Evolutionary conservation across 345 rosid species (phyloP), one percentile per base, ranked within the genome.

Genomic region (Salix viminalis): DNA sequence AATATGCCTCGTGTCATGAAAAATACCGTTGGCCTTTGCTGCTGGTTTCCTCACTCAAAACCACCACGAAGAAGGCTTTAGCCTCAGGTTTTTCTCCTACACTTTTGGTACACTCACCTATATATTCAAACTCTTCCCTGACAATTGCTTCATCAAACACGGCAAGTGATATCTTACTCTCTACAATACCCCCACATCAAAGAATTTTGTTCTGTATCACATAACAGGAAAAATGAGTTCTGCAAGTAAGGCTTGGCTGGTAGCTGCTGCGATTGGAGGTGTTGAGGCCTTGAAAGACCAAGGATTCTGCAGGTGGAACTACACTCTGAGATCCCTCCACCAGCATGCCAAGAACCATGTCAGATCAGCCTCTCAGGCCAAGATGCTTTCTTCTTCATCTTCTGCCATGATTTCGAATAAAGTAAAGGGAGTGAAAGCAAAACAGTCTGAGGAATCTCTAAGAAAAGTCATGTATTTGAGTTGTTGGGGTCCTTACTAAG

Each of bases 221-320:
- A 34, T 3, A 2, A 21, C 18, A 14, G 7, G 18, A 5, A n/a
- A 66, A 61, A 84, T 84, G 88, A 80, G 71, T 62, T 77, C 77
- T 5, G 65, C 74, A 56, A 79, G 84, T 72, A 82, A 73, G 77
- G 83, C 88, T 14, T 85, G 88, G 84, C 21, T 60, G 10, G 87
- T 78, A 0, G 86, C 86, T 21, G 80, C 84, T 19, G 79, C 82
- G 28, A 69, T 82, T 8, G 85, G 75, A 26, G 88, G 77, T 7
- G 84, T 84, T 4, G 88, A 82, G 76, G 87, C 84, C 8, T 24
- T 84, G 39, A 85, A 85, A 70, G 86, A 87, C 21, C 87, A 85
- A 64, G 86, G 86, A 0, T 75, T 82, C 67, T 83, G 79, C 67
- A 79, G 88, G 56, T 79, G 87, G 87, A 87, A 85, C 70, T 58